phyloP scores from a whole-genome alignment of 352 stramenopile species.

The Blastocystis sp. region DNA sequence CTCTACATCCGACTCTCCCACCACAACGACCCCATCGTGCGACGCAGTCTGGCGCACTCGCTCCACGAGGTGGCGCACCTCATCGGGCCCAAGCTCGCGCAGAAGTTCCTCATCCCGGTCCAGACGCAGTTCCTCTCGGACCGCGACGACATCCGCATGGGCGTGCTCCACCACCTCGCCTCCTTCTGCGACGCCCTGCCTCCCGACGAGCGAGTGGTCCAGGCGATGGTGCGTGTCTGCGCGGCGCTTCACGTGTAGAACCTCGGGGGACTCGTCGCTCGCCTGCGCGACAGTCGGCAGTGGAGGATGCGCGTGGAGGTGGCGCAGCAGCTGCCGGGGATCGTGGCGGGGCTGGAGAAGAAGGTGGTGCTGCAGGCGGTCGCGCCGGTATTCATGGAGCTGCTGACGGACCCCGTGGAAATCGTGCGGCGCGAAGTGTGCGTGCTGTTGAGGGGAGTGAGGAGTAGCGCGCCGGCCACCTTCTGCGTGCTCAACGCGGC shows the following conservation, averaged over 20 bases:
- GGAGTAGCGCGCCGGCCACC: conserved; percentile 11
- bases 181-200: conserved; percentile 18
- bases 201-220: background rate
- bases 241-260: background rate
- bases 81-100: conserved; percentile 10
- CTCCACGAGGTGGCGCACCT: conserved; percentile 56
- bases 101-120: conserved; percentile 41
- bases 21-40: conserved; percentile 39
- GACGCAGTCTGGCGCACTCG: conserved; percentile 33
- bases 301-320: conserved; percentile 44
- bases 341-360: background rate
- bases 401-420: conserved; percentile 35
- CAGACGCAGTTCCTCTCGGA: conserved; percentile 39
- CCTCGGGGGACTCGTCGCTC: background rate
- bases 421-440: conserved; percentile 21
- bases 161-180: conserved; percentile 43
- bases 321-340: conserved; percentile 18
- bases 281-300: background rate
- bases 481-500: conserved; percentile 9
- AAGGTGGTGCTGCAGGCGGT: conserved; percentile 1
- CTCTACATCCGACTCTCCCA: conserved; percentile 26
- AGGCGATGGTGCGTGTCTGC: background rate
- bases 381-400: conserved; percentile 28
- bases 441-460: background rate
- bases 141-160: conserved; percentile 24